Evolutionary conservation across 148 eudicot genomes (phyloP).

Genomic region (Oxyria digyna): DNA sequence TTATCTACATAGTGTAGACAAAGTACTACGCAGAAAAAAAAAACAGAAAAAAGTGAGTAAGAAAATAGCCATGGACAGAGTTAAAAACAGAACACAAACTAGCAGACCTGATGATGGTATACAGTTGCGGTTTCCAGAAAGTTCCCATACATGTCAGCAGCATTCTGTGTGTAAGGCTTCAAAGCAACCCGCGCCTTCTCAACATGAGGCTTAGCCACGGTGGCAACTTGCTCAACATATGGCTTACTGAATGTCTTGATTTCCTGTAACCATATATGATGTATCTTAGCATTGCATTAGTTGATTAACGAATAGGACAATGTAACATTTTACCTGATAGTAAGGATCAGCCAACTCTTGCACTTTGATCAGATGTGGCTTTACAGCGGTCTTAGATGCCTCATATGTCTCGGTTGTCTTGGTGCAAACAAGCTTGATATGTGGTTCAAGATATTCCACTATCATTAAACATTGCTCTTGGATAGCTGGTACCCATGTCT

Average conservation of each 20-base stretch:
- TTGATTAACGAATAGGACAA: neutral
- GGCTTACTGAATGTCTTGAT: constrained; percentile 61
- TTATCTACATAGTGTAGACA: neutral
- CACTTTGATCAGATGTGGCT: constrained; percentile 54
- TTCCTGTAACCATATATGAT: constrained; percentile 37
- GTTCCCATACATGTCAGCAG: constrained; percentile 46
- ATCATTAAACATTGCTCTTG: constrained; percentile 63
- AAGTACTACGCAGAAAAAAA: neutral
- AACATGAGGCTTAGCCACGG: constrained; percentile 75
- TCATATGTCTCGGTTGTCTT: constrained; percentile 50
- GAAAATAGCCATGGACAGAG: neutral
- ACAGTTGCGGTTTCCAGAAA: constrained; percentile 65
- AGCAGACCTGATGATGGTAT: constrained; percentile 75
- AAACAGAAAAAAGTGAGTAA: neutral
- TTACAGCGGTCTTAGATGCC: constrained; percentile 45
- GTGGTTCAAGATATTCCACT: constrained; percentile 52
- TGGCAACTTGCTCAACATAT: constrained; percentile 70
- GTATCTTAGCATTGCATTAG: constrained; percentile 4
- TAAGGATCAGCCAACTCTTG: constrained; percentile 66
- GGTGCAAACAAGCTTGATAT: constrained; percentile 28
- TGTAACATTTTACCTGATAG: constrained; percentile 42
- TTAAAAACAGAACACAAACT: neutral
- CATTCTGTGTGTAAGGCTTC: constrained; percentile 63
- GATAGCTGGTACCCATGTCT: constrained; percentile 63
- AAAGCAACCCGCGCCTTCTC: constrained; percentile 44